Base-by-base conservation (phyloP, 768 basidiomycete species). In the Lactarius evosmus region DNA sequence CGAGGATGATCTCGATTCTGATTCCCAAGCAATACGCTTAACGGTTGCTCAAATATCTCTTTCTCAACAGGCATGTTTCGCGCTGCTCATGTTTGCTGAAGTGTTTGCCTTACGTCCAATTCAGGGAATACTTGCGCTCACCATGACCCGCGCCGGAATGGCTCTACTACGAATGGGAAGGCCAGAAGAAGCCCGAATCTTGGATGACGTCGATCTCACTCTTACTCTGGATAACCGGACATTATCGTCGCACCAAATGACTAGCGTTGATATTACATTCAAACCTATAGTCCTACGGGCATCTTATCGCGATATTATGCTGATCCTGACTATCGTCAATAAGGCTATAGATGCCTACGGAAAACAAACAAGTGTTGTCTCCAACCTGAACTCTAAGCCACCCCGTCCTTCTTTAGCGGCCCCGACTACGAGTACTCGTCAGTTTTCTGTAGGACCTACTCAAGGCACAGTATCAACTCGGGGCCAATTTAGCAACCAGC, bases 221-320 rank as follows among this genome's bases (percentile, higher is more conserved):
- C 79, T 96, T 50, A 89, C 95, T 9, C 76, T 97, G 62, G 95
- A 98, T 74, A 92, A 81, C 66, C 86, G 91, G n/a, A 75, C 78
- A 38, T 82, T 89, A 34, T 81, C 83, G 0, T 79, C 75, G 14
- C 86, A 89, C 57, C 85, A 88, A 67, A 87, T 87, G 78, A 88
- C 89, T 11, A 93, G 80, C 70, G 88, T 98, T 63, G 95, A 97
- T 71, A 72, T 95, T n/a, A 78, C 82, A 19, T 77, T 85, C 29
- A 88, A 91, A 65, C 89, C 95, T 2, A 82, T 99, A 68, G 83
- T 98, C 59, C 88, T 99, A 74, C 84, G 97, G 29, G 93, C 93
- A n/a, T 98, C 96, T 0, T 94, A 95, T 71, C 85, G 93, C 22
- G 97, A 99, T 72, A 92, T 98, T 73, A 85, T 84, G 67, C 82